Evolutionary conservation across 768 basidiomycete genomes (phyloP), one percentile per base, ranked within the genome.

Genomic region (Rhizopogon vulgaris): DNA sequence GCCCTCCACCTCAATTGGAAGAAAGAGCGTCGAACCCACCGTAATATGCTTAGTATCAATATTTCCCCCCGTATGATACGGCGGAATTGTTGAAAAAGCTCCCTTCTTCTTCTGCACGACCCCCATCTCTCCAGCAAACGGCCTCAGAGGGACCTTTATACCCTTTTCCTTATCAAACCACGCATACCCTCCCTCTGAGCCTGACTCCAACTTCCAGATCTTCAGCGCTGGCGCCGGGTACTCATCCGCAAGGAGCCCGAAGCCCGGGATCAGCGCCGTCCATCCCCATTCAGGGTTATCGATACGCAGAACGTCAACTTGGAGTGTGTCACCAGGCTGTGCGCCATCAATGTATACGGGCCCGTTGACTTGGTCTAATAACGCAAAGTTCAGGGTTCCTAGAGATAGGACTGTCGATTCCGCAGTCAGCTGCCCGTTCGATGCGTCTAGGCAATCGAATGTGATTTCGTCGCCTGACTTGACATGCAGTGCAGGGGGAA

Each of bases 51-150:
- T 78, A 24, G 82, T 83, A 55, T 84, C 83, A 15, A 84, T 67
- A 58, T 84, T 83, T 1, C 83, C 81, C 2, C 82, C 82, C 0
- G 82, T 83, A 30, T 63, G 67, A 55, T 81, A 83, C 2, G 82
- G 83, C 41, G 83, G 83, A 43, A 83, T 83, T 15, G 80, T 83
- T 12, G 81, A 83, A 57, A 74, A 77, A 27, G 77, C 71, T 2
- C 83, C 83, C 9, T 58, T 60, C 51, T 67, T 68, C 14, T 72
- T 79, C 18, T 71, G 75, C 17, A 78, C 82, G 15, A 83, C 77
- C 12, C 83, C 82, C 78, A 84, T 82, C 65, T 83, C 82, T 0
- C 83, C 82, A 8, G 79, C 75, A 63, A 84, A 84, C 14, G 83
- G 82, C 34, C 71, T 58, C 6, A 84, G 49, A 3, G 78, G 80